A percentile compares a stretch with the other conserved stretches of the same genome.
Conservation (phyloP, 2,329 filamentous ascomycete genomes). For the Phyllosticta citriasiana region DNA sequence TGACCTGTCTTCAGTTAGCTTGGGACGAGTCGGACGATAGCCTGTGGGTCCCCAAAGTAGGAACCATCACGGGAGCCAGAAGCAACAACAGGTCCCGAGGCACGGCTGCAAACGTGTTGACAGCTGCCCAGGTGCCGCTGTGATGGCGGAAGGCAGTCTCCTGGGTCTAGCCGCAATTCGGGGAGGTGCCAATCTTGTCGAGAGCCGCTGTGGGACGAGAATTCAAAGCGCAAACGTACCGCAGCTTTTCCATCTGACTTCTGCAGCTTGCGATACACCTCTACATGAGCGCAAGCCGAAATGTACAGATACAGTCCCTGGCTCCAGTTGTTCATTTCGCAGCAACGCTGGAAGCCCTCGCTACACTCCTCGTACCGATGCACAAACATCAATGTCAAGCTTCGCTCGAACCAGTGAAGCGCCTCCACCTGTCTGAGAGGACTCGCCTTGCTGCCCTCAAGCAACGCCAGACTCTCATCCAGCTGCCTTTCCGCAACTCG, state of each 20-base stretch:
- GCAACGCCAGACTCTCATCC: slow-evolving; percentile 54
- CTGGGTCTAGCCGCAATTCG: too few relatives aligned
- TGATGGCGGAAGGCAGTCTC: too few relatives aligned
- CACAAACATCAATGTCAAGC: slow-evolving; percentile 65
- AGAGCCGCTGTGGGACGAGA: background rate
- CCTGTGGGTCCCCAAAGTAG: background rate
- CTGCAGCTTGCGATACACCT: slow-evolving; percentile 61
- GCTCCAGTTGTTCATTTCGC: slow-evolving; percentile 83
- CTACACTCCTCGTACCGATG: slow-evolving; percentile 69
- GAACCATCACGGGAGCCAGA: too few relatives aligned
- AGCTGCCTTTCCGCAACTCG: slow-evolving; percentile 57
- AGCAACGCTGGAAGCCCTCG: slow-evolving; percentile 62
- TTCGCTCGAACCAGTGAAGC: slow-evolving; percentile 75
- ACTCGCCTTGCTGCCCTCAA: slow-evolving; percentile 43
- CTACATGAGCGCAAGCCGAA: slow-evolving; percentile 66
- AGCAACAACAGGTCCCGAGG: background rate
- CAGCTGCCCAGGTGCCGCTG: background rate
- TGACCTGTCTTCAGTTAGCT: slow-evolving; percentile 3
- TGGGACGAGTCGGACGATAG: background rate
- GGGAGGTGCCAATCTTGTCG: too few relatives aligned
- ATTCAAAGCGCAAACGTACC: background rate
- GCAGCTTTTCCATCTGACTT: slow-evolving; percentile 3
- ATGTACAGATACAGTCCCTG: slow-evolving; percentile 86
- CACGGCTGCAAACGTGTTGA: too few relatives aligned
- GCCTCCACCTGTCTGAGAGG: slow-evolving; percentile 84